Percentiles rank a stretch among this genome's conserved stretches.
These are phyloP conservation scores for Grosmannia serpens DNA, from an alignment of 2,329 filamentous ascomycete genomes.

Conservation along the genomic window DNA sequence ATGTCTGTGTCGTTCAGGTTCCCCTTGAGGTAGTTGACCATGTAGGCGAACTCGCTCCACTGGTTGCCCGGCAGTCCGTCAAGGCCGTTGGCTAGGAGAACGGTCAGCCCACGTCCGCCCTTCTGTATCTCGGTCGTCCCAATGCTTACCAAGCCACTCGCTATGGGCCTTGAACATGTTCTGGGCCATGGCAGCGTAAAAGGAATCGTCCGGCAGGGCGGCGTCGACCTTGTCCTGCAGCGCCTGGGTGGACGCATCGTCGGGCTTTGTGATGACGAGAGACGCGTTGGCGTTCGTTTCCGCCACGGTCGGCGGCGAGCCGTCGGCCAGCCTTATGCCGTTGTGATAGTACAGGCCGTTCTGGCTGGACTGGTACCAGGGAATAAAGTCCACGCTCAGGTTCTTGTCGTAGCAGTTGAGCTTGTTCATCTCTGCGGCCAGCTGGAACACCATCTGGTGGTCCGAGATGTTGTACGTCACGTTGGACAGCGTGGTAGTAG, in stretches of 20 bases:
- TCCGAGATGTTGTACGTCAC: slow-evolving; percentile 48
- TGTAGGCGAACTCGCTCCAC: slow-evolving; percentile 54
- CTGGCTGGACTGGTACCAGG: slow-evolving; percentile 43
- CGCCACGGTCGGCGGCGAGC: slow-evolving; percentile 38
- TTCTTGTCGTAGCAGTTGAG: slow-evolving; percentile 40
- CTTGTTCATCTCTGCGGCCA: slow-evolving; percentile 47
- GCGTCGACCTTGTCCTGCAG: slow-evolving; percentile 25
- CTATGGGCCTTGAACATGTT: slow-evolving; percentile 34
- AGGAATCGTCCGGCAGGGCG: slow-evolving; percentile 22
- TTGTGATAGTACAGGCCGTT: slow-evolving; percentile 42
- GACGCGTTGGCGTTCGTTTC: slow-evolving; percentile 34
- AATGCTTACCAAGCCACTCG: slow-evolving; percentile 17
- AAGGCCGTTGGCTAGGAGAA: slow-evolving; percentile 19
- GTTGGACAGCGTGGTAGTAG: slow-evolving; percentile 27
- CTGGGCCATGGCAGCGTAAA: slow-evolving; percentile 24
- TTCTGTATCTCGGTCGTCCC: neutral
- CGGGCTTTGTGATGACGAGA: slow-evolving; percentile 21
- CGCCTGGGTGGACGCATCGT: slow-evolving; percentile 21
- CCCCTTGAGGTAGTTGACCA: slow-evolving; percentile 45
- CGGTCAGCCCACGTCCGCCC: neutral
- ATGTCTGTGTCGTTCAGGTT: slow-evolving; percentile 44
- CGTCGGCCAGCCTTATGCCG: slow-evolving; percentile 35
- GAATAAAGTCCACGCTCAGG: slow-evolving; percentile 47
- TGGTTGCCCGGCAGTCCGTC: slow-evolving; percentile 41
- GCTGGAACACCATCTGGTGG: slow-evolving; percentile 53